A percentile compares a stretch with the other conserved stretches of the same genome.
Evolutionary conservation across 345 rosid species (phyloP).

Genomic region (Aegle marmelos): DNA sequence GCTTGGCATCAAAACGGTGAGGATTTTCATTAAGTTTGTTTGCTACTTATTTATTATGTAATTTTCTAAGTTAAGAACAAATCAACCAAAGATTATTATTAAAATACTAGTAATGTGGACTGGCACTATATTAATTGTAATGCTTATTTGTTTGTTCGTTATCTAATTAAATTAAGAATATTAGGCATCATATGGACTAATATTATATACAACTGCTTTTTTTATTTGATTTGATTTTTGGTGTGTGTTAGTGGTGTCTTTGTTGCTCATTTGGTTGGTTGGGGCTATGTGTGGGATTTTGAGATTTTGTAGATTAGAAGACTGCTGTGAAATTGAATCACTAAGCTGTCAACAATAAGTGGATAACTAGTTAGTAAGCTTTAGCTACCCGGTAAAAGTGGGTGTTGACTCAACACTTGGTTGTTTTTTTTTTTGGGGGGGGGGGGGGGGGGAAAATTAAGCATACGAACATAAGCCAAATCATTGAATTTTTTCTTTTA

Average conservation of each 20-base stretch:
- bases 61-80: background rate
- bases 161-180: background rate
- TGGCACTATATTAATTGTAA: background rate
- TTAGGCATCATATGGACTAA: background rate
- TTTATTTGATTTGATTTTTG: background rate
- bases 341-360: background rate
- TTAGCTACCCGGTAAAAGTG: background rate
- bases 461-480: background rate
- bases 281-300: background rate
- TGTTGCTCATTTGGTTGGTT: background rate
- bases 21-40: conserved; percentile 7
- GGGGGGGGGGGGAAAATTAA: too few species aligned
- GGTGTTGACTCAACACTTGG: background rate
- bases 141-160: background rate
- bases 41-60: background rate
- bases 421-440: too few species aligned
- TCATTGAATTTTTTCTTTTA: background rate
- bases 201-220: background rate
- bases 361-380: background rate
- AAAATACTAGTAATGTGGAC: background rate
- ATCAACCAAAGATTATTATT: background rate
- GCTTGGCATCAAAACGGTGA: conserved; percentile 58
- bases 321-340: background rate
- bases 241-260: background rate
- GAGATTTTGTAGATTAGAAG: background rate